phyloP scores from a whole-genome alignment of 768 basidiomycete genomes.

The Mycena metata region DNA sequence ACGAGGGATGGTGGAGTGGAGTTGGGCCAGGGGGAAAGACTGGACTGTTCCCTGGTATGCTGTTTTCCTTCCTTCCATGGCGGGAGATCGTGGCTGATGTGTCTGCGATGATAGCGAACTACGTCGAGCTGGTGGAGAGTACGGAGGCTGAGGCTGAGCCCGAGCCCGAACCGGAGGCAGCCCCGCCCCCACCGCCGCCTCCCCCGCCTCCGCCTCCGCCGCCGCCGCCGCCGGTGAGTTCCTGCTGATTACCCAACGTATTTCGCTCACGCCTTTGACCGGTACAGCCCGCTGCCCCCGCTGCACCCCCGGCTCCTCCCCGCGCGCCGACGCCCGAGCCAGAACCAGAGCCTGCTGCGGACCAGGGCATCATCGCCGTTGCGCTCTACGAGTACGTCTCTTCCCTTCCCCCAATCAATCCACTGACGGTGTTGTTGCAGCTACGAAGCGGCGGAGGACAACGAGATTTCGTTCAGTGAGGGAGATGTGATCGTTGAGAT shows the following conservation, averaged over 20 bases:
- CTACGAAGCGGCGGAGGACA: constrained; percentile 92
- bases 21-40: constrained; percentile 76
- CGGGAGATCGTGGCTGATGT: background rate
- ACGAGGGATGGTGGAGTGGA: constrained; percentile 95
- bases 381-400: constrained; percentile 78
- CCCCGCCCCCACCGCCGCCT: constrained; percentile 67
- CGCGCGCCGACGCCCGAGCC: constrained; percentile 63
- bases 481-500: constrained; percentile 86
- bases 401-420: constrained; percentile 2
- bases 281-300: constrained; percentile 52
- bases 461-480: constrained; percentile 88
- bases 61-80: background rate
- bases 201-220: constrained; percentile 71
- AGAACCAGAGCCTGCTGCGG: constrained; percentile 54
- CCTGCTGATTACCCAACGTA: constrained; percentile 33
- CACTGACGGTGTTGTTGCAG: constrained; percentile 52
- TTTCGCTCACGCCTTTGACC: background rate
- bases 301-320: constrained; percentile 62
- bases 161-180: constrained; percentile 56
- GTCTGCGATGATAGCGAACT: constrained; percentile 71
- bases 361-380: constrained; percentile 73
- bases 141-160: constrained; percentile 50
- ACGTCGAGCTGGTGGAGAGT: constrained; percentile 80
- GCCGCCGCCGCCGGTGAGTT: constrained; percentile 44
- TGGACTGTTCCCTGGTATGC: constrained; percentile 88